phyloP scores from a whole-genome alignment of 331 rosid species.

The Pyrus hybrid region DNA sequence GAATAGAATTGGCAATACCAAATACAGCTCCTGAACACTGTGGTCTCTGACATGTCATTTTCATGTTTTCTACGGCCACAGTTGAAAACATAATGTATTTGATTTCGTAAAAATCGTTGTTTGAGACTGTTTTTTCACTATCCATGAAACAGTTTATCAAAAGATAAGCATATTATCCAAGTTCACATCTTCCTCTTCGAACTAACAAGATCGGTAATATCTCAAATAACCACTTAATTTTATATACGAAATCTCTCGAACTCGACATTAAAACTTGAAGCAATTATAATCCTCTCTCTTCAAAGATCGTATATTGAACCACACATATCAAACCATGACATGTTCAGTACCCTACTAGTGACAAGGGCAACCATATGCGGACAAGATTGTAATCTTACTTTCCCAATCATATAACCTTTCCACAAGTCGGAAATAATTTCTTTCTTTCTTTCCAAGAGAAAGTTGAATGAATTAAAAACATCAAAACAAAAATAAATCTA shows the following conservation, averaged over 20 bases:
- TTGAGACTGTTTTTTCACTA: neutral
- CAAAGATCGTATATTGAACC: neutral
- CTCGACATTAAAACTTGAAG: neutral
- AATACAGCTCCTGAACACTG: neutral
- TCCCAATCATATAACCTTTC: neutral
- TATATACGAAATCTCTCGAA: neutral
- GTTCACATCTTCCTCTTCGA: neutral
- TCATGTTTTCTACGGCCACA: neutral
- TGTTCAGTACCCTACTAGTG: neutral
- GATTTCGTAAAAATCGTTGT: neutral
- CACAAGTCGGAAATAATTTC: neutral
- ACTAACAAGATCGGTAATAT: too few relatives aligned
- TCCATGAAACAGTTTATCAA: neutral
- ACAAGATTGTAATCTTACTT: neutral
- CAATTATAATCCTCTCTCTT: neutral
- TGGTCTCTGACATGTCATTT: neutral
- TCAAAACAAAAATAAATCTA: neutral
- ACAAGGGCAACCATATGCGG: neutral
- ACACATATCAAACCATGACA: neutral
- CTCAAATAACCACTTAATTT: neutral
- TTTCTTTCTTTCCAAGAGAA: neutral
- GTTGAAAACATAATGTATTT: neutral
- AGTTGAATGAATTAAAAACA: neutral
- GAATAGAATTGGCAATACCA: neutral
- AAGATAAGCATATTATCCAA: neutral